Conservation (phyloP, 306 rosid species). For the Echinosophora koreensis region DNA sequence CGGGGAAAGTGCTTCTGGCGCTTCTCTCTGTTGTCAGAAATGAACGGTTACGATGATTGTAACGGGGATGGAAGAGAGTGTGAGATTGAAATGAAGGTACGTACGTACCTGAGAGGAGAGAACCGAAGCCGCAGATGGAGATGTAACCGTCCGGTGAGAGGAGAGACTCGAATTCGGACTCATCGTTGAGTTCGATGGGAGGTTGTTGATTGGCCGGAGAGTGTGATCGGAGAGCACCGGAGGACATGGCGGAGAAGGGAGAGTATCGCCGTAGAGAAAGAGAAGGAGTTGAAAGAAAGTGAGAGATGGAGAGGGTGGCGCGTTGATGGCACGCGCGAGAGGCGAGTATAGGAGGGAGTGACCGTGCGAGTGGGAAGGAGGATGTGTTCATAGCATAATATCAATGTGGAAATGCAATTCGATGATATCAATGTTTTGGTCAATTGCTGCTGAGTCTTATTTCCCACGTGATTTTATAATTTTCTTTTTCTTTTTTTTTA, state of each 20-base stretch:
- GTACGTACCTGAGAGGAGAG: conserved; percentile 72
- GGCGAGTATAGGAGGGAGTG: conserved; percentile 36
- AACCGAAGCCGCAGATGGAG: conserved; percentile 93
- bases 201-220: conserved; percentile 24
- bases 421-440: too few species aligned
- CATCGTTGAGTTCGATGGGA: conserved; percentile 60
- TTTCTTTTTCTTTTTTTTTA: too few species aligned
- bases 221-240: conserved; percentile 33
- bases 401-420: too few species aligned
- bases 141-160: conserved; percentile 62
- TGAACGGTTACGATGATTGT: background rate
- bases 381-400: conserved; percentile 36
- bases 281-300: background rate
- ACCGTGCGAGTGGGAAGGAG: conserved; percentile 1
- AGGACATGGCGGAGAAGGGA: conserved; percentile 50
- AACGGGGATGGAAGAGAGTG: background rate
- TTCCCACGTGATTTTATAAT: too few species aligned
- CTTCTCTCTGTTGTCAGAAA: conserved; percentile 66
- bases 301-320: conserved; percentile 29
- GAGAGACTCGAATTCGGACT: conserved; percentile 67
- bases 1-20: conserved; percentile 92
- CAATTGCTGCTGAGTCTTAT: too few species aligned
- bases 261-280: conserved; percentile 28
- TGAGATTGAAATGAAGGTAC: background rate
- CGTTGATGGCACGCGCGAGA: conserved; percentile 45